A percentile compares a stretch with the other conserved stretches of the same genome.
phyloP scores from a whole-genome alignment of 2,329 filamentous ascomycete genomes.

The Colletotrichum liaoningense region DNA sequence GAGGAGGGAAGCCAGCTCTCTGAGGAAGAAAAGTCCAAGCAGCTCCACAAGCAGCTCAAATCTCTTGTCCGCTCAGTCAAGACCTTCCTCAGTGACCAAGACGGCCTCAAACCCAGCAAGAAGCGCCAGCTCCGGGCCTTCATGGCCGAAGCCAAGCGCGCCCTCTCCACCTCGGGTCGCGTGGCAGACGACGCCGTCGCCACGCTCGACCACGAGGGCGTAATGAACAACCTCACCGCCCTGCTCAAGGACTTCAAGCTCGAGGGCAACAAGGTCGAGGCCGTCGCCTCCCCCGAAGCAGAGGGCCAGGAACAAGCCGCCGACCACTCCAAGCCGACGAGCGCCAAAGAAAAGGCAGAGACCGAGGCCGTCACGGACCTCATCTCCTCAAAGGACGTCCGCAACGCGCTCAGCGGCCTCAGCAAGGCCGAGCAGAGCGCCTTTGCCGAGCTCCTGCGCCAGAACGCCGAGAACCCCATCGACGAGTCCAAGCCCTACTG shows the following conservation, averaged over 20 bases:
- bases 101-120: conserved; percentile 72
- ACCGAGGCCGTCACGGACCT: conserved; percentile 14
- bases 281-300: conserved; percentile 35
- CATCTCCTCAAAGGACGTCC: conserved; percentile 21
- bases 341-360: conserved; percentile 10
- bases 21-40: conserved; percentile 42
- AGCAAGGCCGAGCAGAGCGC: conserved; percentile 63
- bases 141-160: conserved; percentile 71
- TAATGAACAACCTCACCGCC: conserved; percentile 66
- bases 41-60: conserved; percentile 56
- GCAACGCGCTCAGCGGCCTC: conserved; percentile 43
- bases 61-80: conserved; percentile 68
- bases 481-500: conserved; percentile 85
- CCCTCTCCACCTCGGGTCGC: conserved; percentile 65
- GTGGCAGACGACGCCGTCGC: conserved; percentile 45
- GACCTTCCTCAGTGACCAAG: conserved; percentile 65
- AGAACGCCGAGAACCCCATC: conserved; percentile 79
- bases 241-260: conserved; percentile 61
- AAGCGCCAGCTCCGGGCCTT: conserved; percentile 84
- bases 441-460: conserved; percentile 67
- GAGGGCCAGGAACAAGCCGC: conserved; percentile 40
- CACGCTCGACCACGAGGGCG: conserved; percentile 48
- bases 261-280: conserved; percentile 45
- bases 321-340: neutral
- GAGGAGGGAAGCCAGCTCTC: conserved; percentile 38